Base-by-base conservation (phyloP, 2,329 filamentous ascomycete species). In the Zalaria sp. region DNA sequence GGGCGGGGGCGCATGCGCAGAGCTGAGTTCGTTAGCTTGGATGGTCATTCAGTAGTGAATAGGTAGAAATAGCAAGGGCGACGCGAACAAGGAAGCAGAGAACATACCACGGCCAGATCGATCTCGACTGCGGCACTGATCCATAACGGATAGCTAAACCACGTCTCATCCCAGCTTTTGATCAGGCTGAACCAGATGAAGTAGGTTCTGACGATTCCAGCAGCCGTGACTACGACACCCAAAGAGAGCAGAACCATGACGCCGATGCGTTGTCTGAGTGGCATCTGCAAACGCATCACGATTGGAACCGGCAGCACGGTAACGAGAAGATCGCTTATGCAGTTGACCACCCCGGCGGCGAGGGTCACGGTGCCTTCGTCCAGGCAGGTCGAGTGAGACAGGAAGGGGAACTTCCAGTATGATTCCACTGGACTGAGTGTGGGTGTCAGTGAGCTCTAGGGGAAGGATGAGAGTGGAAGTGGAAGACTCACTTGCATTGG, bases 41-140 rank as follows among this genome's bases (percentile, higher is more conserved):
- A 10, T 27, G 11, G 7, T 7, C 11, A 3, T 7, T 11, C 10
- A 29, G 38, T 25, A 34, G 18, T 10, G 4, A 27, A 4, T 42
- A 4, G 31, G 18, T 9, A 34, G 31, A 34, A 34, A 3, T 34
- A 34, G 31, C 31, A 8, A 8, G 31, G 8, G 31, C 8, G n/a
- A 34, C n/a, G n/a, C 8, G 31, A 3, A 34, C 31, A 34, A 8
- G 31, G n/a, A 34, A 34, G 18, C 18, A 18, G 18, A 18, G 18
- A 3, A 58, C 62, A 51, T 48, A 66, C 62, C 11, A 69, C 58
- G 6, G 62, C 65, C 5, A 69, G 45, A 44, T 69, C 63, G 5
- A 68, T 62, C 47, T 69, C 66, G 2, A 69, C 59, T 0, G 63
- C 59, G 4, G 65, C 64, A 35, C 58, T 58, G n/a, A 68, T 67